Base-by-base conservation (phyloP, 495 filamentous ascomycete genomes). In the Echria macrotheca region DNA sequence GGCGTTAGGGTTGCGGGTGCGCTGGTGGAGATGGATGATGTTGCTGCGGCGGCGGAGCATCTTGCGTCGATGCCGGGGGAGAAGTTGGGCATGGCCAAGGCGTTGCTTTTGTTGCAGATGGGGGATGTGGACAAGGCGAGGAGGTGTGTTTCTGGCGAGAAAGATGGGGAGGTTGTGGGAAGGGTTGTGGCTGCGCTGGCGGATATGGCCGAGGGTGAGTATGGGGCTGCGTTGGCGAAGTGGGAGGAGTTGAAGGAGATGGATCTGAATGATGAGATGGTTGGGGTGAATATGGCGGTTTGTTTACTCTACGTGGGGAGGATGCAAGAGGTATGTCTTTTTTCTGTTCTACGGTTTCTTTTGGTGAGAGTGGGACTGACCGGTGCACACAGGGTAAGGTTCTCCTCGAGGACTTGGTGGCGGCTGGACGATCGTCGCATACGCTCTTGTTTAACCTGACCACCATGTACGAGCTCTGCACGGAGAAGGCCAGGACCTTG, bases 391-490 rank as follows among this genome's bases (percentile, higher is more conserved):
- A 81, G 83, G 79, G 83, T 4, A 78, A 78, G 18, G 57, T 65
- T 6, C 57, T 85, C 4, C 68, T 95, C 1, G 85, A 89, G 55
- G 65, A 69, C 0, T 66, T 91, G 17, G 65, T 89, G 6, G 75
- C 79, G 5, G 57, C 69, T 1, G 76, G 80, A 5, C 68, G 79
- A 17, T 77, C 80, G 0, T 94, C 90, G 53, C 77, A 81, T 36
- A 85, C 84, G 7, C 61, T 94, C 14, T 76, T 89, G 1, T 98
- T 96, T 66, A 98, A 98, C 61, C 70, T 98, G 6, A 77, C 81
- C 12, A 96, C 93, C 0, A 78, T 95, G 55, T 98, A 95, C 61
- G 93, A 98, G 65, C 78, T 98, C 4, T 91, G 86, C 56, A 87
- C 84, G 1, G 91, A 97, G 48, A 75, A 76, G 50, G 74, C 84